Percentiles rank a stretch among this genome's conserved stretches.
These are phyloP conservation scores for Colletotrichum liaoningense DNA, from an alignment of 2,329 filamentous ascomycete species.

Conservation along the genomic window DNA sequence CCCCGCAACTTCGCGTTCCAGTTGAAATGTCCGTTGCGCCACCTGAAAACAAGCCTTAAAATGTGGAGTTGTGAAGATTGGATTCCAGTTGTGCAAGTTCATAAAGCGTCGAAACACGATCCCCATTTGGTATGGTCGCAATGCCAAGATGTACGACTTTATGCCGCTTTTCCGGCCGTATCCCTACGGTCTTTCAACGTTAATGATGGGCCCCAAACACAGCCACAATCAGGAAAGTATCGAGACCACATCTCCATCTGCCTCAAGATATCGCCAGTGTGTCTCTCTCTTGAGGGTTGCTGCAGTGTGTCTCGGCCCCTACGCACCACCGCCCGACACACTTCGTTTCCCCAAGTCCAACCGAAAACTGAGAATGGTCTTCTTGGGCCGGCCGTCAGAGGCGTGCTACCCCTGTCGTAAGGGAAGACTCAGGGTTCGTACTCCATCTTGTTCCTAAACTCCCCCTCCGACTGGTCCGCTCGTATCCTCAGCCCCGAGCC, in stretches of 20 bases:
- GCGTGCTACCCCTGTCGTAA: constrained; percentile 43
- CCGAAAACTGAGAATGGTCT: constrained; percentile 40
- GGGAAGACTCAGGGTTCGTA: constrained; percentile 40
- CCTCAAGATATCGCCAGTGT: constrained; percentile 18
- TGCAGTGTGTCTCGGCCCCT: constrained; percentile 8
- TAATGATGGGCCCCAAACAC: constrained; percentile 8
- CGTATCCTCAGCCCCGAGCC: constrained; percentile 3
- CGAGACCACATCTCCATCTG: constrained; percentile 2
- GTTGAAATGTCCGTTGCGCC: background rate
- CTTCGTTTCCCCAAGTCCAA: background rate
- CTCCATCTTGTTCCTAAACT: constrained; percentile 8
- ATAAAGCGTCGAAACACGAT: too few relatives aligned
- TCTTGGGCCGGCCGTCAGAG: constrained; percentile 43
- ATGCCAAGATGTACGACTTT: constrained; percentile 3
- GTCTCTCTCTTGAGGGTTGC: background rate
- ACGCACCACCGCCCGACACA: background rate
- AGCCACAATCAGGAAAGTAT: constrained; percentile 5
- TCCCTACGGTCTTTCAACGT: background rate
- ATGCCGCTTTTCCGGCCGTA: constrained; percentile 14
- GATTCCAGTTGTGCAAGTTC: background rate
- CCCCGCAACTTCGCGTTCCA: background rate
- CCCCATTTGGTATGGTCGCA: too few relatives aligned
- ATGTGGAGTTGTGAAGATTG: background rate
- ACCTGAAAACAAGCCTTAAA: background rate
- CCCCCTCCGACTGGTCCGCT: constrained; percentile 23